These are phyloP conservation scores for Aspergillus sp. DNA, from an alignment of 2,329 filamentous ascomycete species.

Conservation along the genomic window DNA sequence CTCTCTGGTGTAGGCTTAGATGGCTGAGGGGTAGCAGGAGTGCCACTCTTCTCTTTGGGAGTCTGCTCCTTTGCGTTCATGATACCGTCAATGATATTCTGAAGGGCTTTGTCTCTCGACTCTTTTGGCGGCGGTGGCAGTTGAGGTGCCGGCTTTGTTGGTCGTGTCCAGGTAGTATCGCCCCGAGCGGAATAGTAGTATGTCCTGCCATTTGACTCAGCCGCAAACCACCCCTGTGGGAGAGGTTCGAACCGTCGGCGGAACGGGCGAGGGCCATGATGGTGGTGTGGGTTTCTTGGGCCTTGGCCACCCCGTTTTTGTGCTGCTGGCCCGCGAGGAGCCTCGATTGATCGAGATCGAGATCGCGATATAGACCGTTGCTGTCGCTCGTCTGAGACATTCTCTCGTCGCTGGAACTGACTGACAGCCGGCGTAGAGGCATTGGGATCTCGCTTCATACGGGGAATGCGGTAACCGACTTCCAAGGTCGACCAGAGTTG, in stretches of 20 bases:
- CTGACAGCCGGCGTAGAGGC: constrained; percentile 58
- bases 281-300: constrained; percentile 62
- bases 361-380: constrained; percentile 52
- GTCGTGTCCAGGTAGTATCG: constrained; percentile 77
- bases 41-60: constrained; percentile 52
- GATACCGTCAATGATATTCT: constrained; percentile 82
- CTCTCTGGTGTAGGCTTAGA: constrained; percentile 54
- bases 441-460: constrained; percentile 79
- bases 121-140: constrained; percentile 62
- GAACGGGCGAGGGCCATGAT: constrained; percentile 56
- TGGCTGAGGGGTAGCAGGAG: constrained; percentile 66
- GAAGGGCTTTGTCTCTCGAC: constrained; percentile 72
- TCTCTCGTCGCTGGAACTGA: constrained; percentile 60
- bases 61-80: constrained; percentile 66
- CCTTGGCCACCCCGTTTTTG: constrained; percentile 54
- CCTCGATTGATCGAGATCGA: constrained; percentile 47
- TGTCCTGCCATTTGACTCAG: constrained; percentile 69
- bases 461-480: constrained; percentile 86
- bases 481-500: constrained; percentile 87
- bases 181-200: constrained; percentile 87
- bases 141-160: constrained; percentile 67
- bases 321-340: constrained; percentile 44
- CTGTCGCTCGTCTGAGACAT: constrained; percentile 49
- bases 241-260: constrained; percentile 60
- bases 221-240: constrained; percentile 82